Evolutionary conservation across 805 yeast genomes (phyloP).

Genomic region (Millerago galiae): DNA sequence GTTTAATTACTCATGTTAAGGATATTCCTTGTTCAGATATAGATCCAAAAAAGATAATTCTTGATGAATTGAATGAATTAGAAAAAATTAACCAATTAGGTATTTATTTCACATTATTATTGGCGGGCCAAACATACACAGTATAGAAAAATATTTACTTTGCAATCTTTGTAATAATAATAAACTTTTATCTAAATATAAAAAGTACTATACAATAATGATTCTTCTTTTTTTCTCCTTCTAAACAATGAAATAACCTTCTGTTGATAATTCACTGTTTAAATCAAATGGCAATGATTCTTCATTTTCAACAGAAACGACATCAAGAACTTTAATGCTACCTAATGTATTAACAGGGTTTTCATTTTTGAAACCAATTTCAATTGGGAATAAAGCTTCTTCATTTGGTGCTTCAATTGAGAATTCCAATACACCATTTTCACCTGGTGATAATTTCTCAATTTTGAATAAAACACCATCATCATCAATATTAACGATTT

Average conservation of each 20-base stretch:
- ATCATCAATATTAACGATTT: constrained; percentile 51
- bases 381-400: constrained; percentile 85
- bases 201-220: background rate
- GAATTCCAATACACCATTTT: constrained; percentile 74
- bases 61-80: constrained; percentile 44
- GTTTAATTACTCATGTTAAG: constrained; percentile 39
- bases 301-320: constrained; percentile 43
- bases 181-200: no score
- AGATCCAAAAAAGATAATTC: constrained; percentile 56
- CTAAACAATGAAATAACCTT: constrained; percentile 2
- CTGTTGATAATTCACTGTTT: constrained; percentile 37
- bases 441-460: constrained; percentile 43
- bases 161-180: no score
- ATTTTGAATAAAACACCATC: constrained; percentile 68
- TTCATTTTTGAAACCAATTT: constrained; percentile 51
- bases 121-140: constrained; percentile 46
- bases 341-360: constrained; percentile 52
- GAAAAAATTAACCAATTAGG: constrained; percentile 35
- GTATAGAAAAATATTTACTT: no score
- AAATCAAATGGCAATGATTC: constrained; percentile 67
- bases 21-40: constrained; percentile 26
- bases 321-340: constrained; percentile 55
- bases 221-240: background rate
- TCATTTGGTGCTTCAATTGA: constrained; percentile 63
- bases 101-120: constrained; percentile 42